phyloP scores from a whole-genome alignment of 768 basidiomycete species.

The Collybia sp. region DNA sequence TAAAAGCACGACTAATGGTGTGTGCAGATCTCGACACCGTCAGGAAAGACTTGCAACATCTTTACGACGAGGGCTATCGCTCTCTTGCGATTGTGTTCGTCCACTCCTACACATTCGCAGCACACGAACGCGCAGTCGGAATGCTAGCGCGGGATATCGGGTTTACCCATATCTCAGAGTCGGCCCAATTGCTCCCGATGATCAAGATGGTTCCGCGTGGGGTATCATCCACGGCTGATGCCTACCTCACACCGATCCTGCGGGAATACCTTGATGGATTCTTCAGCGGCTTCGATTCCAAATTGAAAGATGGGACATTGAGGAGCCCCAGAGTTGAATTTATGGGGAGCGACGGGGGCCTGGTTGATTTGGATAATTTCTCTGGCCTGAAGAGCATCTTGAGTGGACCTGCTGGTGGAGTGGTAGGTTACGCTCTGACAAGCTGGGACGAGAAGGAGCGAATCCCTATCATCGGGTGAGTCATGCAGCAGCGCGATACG shows the following conservation, averaged over 20 bases:
- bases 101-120: slow-evolving; percentile 89
- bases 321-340: slow-evolving; percentile 80
- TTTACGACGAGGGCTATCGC: slow-evolving; percentile 81
- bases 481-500: slow-evolving; percentile 6
- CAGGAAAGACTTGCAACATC: slow-evolving; percentile 54
- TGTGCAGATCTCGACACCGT: slow-evolving; percentile 56
- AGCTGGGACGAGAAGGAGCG: slow-evolving; percentile 78
- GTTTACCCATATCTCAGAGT: slow-evolving; percentile 88
- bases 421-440: slow-evolving; percentile 91
- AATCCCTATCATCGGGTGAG: slow-evolving; percentile 81
- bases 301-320: slow-evolving; percentile 55
- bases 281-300: slow-evolving; percentile 81
- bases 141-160: slow-evolving; percentile 72
- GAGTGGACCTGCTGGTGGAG: slow-evolving; percentile 92
- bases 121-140: slow-evolving; percentile 77
- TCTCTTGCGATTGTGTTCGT: slow-evolving; percentile 87
- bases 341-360: slow-evolving; percentile 92
- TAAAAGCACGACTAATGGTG: slow-evolving; percentile 5
- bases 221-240: slow-evolving; percentile 89
- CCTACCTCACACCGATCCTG: slow-evolving; percentile 91
- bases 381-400: slow-evolving; percentile 92
- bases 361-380: slow-evolving; percentile 78
- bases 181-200: slow-evolving; percentile 85
- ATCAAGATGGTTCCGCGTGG: slow-evolving; percentile 95
- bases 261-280: slow-evolving; percentile 85